Percentiles rank a stretch among this genome's conserved stretches.
Conservation (phyloP, 495 filamentous ascomycete genomes). For the Chaetomidium leptoderma region DNA sequence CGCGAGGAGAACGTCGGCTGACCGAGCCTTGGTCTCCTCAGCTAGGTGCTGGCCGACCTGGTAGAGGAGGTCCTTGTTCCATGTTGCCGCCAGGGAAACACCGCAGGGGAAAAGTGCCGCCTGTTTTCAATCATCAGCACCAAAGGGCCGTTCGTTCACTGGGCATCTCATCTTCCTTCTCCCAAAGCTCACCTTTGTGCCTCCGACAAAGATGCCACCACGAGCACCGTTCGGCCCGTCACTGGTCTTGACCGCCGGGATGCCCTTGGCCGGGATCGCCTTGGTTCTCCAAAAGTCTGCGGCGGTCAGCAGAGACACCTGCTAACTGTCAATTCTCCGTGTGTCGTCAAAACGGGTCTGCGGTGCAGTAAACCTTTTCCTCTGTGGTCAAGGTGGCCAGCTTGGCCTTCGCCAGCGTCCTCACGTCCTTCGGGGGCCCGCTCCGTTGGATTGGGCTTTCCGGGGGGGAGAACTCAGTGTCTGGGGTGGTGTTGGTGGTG, state of each 20-base stretch:
- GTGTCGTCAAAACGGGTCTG: neutral
- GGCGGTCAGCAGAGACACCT: slow-evolving; percentile 59
- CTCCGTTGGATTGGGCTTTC: slow-evolving; percentile 40
- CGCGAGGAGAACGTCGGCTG: slow-evolving; percentile 68
- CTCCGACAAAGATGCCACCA: slow-evolving; percentile 62
- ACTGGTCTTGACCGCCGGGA: slow-evolving; percentile 68
- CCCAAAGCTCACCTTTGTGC: slow-evolving; percentile 49
- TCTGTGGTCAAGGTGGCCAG: slow-evolving; percentile 46
- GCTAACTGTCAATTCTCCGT: slow-evolving; percentile 28
- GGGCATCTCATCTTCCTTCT: neutral
- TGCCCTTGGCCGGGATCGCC: slow-evolving; percentile 60
- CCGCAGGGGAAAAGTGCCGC: slow-evolving; percentile 71
- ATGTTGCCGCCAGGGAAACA: slow-evolving; percentile 74
- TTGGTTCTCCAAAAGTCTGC: slow-evolving; percentile 78
- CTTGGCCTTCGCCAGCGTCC: slow-evolving; percentile 39
- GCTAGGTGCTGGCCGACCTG: slow-evolving; percentile 67
- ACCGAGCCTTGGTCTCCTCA: slow-evolving; percentile 67
- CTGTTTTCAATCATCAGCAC: slow-evolving; percentile 43
- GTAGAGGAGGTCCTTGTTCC: slow-evolving; percentile 65
- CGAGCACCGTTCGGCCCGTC: slow-evolving; percentile 79
- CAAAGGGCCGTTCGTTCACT: slow-evolving; percentile 20
- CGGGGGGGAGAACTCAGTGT: slow-evolving; percentile 50
- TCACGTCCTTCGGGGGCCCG: slow-evolving; percentile 28
- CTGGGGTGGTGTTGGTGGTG: slow-evolving; percentile 45
- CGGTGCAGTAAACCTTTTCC: slow-evolving; percentile 45